Conservation (phyloP, 1,284 basidiomycete species). For the Tremellales sp. region DNA sequence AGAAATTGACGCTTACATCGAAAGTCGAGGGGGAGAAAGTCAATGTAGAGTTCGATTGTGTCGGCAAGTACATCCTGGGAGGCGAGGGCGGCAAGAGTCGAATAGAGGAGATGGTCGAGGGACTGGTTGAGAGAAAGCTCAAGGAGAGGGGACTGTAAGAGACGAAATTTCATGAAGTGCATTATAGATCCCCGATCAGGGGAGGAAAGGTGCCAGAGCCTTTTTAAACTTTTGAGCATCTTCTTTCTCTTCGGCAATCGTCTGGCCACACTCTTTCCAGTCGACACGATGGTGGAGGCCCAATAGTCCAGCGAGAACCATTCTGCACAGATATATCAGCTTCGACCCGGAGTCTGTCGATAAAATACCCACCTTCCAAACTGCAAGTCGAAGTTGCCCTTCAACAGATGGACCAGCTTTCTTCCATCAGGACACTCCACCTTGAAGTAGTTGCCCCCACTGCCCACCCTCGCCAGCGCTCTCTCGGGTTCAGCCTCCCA, state of each 20-base stretch:
- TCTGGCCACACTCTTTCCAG: slow-evolving; percentile 80
- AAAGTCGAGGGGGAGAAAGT: slow-evolving; percentile 77
- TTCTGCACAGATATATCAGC: slow-evolving; percentile 52
- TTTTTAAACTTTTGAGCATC: slow-evolving; percentile 77
- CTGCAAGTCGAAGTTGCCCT: slow-evolving; percentile 79
- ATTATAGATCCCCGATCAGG: too few species aligned
- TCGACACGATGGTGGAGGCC: slow-evolving; percentile 72
- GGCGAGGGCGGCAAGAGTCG: slow-evolving; percentile 54
- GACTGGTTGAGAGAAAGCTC: slow-evolving; percentile 65
- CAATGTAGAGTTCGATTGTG: slow-evolving; percentile 73
- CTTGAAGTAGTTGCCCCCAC: slow-evolving; percentile 71
- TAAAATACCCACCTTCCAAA: slow-evolving; percentile 73
- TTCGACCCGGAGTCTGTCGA: not conserved
- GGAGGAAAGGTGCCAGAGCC: slow-evolving; percentile 65
- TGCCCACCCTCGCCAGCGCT: slow-evolving; percentile 55
- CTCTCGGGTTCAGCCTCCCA: slow-evolving; percentile 60
- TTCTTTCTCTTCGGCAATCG: slow-evolving; percentile 73
- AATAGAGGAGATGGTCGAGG: slow-evolving; percentile 63
- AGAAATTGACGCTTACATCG: slow-evolving; percentile 74
- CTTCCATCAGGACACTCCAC: slow-evolving; percentile 84
- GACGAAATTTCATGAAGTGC: too few species aligned
- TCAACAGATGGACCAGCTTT: slow-evolving; percentile 78
- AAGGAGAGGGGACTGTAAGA: slow-evolving; percentile 29
- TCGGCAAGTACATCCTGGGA: slow-evolving; percentile 61
- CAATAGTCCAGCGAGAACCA: slow-evolving; percentile 70